Evolutionary conservation across 371 early-diverging fungal species (phyloP), one percentile per base, ranked within the genome.

Genomic region (Saksenaea vasiformis): DNA sequence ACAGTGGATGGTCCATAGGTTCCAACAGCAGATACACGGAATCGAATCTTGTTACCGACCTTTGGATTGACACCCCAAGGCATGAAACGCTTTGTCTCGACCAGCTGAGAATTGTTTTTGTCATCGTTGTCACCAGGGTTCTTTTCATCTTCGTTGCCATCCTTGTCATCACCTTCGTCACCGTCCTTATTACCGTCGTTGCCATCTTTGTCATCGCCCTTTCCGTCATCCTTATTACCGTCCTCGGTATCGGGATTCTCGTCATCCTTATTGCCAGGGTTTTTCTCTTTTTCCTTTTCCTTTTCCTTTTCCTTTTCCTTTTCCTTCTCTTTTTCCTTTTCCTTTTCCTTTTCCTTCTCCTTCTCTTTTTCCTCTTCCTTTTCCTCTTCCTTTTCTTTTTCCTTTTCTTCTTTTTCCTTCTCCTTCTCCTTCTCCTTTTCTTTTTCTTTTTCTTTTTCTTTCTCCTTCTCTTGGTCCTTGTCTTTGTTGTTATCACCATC

Each of bases 191-290:
- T 93, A 35, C 84, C 78, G 47, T 88, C 92, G 91, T 91, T 93
- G 37, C 84, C 78, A 53, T 88, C 92, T 77, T 90, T 78, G 41
- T 80, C 85, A 56, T 87, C 85, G 13, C 91, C 92, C 26, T 90
- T 89, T 7, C 73, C 88, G 67, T 93, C 93, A 62, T 95, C 95
- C 68, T 93, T 93, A 47, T 89, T 91, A 93, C 94, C n/a, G n/a
- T n/a, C n/a, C n/a, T n/a, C n/a, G n/a, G n/a, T n/a, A n/a, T n/a
- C n/a, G n/a, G n/a, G n/a, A 93, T 58, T 81, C 70, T 68, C 84
- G n/a, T 44, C 51, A 22, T 47, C 22, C 22, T 47, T 22, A 22
- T 47, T 22, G 22, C 10, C 51, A 47, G 19, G 83, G 76, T 85
- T 89, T 53, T 74, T 72, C 22, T 72, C 72, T 34, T 73, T 47